Base-by-base conservation (phyloP, 2,329 filamentous ascomycete species). In the Tolypocladium tundrense region DNA sequence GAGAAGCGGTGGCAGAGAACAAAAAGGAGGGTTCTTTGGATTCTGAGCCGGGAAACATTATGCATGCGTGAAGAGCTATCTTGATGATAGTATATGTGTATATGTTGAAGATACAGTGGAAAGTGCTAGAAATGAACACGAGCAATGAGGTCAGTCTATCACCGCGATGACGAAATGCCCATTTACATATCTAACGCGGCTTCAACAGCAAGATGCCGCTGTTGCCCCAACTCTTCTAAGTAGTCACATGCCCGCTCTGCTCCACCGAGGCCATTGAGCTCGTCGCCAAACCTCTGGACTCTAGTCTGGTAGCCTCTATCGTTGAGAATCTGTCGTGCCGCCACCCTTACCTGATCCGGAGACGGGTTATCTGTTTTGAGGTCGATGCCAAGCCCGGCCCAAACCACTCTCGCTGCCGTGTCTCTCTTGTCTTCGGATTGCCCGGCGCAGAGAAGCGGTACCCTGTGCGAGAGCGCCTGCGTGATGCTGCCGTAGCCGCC, bases 341-440 rank as follows among this genome's bases (percentile, higher is more conserved):
- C 70, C 5, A 53, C 42, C 48, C 59, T 57, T 21, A 73, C 64
- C 48, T 68, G 62, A 5, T 60, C 55, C 0, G 57, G 64, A 1
- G 66, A 66, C 1, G 71, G 71, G 2, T 52, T 70, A 19, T 73
- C 70, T 11, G 71, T 73, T 61, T 68, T 68, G 4, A 73, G 60
- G 40, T 73, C 71, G n/a, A 73, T 68, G 0, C 71, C 71, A 0
- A 65, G 68, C 1, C 69, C 67, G 0, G 66, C 65, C 66, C 68
- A 71, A 4, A 62, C 60, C 0, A 73, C 66, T 31, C 71, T 61
- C 6, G 70, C 71, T 1, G 70, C 68, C 0, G 71, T 73, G 51
- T 73, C 71, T 54, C 67, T 71, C 61, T 73, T 73, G 13, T 73
- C 71, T 37, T 73, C 71, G 0, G 69, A 67, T 45, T 72, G 71